Evolutionary conservation across 768 basidiomycete genomes (phyloP), one percentile per base, ranked within the genome.

Genomic region (Tricholomella constricta): DNA sequence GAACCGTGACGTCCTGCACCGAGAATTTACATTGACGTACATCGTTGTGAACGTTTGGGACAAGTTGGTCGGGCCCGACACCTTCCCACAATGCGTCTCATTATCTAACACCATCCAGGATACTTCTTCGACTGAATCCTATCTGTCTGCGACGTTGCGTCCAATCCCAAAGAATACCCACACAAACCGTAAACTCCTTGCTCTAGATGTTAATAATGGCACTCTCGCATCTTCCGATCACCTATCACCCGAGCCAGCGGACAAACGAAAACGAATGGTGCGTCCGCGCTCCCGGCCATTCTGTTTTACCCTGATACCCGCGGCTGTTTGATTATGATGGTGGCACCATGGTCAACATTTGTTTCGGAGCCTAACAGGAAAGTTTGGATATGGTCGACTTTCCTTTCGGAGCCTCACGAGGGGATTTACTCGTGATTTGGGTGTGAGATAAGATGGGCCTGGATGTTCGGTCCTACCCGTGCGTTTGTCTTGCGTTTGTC

Each of bases 271-370:
- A 10, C 31, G 31, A 32, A 32, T 32, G 14, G 14, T 32, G 3
- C 14, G 14, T 10, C 31, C 31, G 10, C 31, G 31, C 31, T 32
- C 31, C 31, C 3, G 14, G 10, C 31, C 3, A 11, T 32, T 62
- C 67, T 91, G 3, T 83, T 89, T 56, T 79, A 83, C 40, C 66
- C 76, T 0, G 59, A 73, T 15, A 88, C 84, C 19, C 71, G 66
- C 27, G 59, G 61, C 17, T 90, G 88, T 86, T 74, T 91, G 17
- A 87, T 89, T 52, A 83, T 85, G 9, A 91, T 92, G 87, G 79
- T 93, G 6, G 84, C 44, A 89, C 80, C 62, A 89, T 91, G 6
- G 65, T 88, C 0, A 64, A 78, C 25, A 72, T 72, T 26, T 75
- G 78, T 31, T 90, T 91, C 64, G 80, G 74, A 8, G 60, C n/a